Conservation (phyloP, 352 stramenopile genomes). For the Pythium dissotocum region DNA sequence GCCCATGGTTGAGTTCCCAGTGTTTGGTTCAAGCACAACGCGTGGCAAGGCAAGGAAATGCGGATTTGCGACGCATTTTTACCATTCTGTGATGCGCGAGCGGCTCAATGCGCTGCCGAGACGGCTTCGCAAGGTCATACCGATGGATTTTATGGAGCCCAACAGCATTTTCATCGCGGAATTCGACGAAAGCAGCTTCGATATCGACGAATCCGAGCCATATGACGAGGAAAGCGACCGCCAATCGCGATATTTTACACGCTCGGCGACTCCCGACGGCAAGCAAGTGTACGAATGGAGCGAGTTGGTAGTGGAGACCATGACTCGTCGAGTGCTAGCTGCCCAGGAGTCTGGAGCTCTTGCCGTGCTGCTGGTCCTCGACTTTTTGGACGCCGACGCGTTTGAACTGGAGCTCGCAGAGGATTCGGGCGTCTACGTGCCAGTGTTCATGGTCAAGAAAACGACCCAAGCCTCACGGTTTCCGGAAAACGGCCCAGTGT, state of each 20-base stretch:
- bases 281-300: conserved; percentile 21
- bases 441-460: conserved; percentile 60
- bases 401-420: conserved; percentile 52
- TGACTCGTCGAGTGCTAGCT: conserved; percentile 52
- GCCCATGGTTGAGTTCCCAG: conserved; percentile 48
- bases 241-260: conserved; percentile 18
- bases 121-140: conserved; percentile 23
- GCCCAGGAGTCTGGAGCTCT: conserved; percentile 63
- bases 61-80: conserved; percentile 60
- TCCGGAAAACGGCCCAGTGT: not conserved
- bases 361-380: conserved; percentile 58
- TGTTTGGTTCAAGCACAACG: conserved; percentile 42
- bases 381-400: conserved; percentile 55
- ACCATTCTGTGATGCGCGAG: conserved; percentile 46
- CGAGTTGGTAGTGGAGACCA: conserved; percentile 42
- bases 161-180: conserved; percentile 25
- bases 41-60: conserved; percentile 20
- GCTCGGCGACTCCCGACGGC: conserved; percentile 24
- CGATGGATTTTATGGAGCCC: conserved; percentile 26
- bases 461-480: conserved; percentile 14
- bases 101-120: conserved; percentile 17
- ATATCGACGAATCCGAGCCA: not conserved
- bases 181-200: conserved; percentile 22
- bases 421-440: conserved; percentile 66
- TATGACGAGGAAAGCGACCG: not conserved